phyloP scores from a whole-genome alignment of 371 early-diverging fungal species.

The Rhizopus arrhizus region DNA sequence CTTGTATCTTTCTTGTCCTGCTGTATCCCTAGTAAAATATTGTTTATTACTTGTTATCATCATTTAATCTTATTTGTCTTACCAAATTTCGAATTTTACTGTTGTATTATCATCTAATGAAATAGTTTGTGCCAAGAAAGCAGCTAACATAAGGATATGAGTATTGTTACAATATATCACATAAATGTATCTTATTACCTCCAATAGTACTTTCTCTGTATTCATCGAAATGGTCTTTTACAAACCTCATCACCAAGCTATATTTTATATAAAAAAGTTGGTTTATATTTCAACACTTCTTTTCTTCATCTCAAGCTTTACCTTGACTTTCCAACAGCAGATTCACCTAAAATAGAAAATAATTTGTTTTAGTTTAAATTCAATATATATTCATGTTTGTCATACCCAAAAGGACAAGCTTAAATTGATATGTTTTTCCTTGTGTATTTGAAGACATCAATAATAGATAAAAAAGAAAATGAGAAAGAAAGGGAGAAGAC shows the following conservation, averaged over 20 bases:
- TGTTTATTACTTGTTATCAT: neutral
- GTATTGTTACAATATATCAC: neutral
- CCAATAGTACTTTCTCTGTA: slow-evolving; percentile 98
- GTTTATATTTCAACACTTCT: no score
- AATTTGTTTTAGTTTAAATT: neutral
- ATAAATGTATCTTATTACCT: slow-evolving; percentile 47
- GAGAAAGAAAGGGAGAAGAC: neutral
- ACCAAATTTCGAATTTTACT: slow-evolving; percentile 89
- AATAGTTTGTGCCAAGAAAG: slow-evolving; percentile 81
- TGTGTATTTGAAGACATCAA: slow-evolving; percentile 15
- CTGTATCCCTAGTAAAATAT: slow-evolving; percentile 78
- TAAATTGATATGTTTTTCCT: slow-evolving; percentile 74
- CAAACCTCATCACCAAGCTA: slow-evolving; percentile 92
- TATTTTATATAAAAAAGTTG: neutral
- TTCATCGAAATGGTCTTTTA: slow-evolving; percentile 96
- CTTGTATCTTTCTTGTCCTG: slow-evolving; percentile 94
- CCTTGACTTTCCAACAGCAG: slow-evolving; percentile 91
- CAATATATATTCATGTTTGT: neutral
- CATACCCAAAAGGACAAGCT: slow-evolving; percentile 81
- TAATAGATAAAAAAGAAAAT: neutral
- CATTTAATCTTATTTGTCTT: slow-evolving; percentile 15
- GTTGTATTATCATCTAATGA: slow-evolving; percentile 70
- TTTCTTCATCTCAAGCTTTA: slow-evolving; percentile 21
- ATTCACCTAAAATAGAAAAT: slow-evolving; percentile 66
- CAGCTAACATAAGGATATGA: slow-evolving; percentile 51